Base-by-base conservation (phyloP, 306 rosid genomes). In the Rosa persica region DNA sequence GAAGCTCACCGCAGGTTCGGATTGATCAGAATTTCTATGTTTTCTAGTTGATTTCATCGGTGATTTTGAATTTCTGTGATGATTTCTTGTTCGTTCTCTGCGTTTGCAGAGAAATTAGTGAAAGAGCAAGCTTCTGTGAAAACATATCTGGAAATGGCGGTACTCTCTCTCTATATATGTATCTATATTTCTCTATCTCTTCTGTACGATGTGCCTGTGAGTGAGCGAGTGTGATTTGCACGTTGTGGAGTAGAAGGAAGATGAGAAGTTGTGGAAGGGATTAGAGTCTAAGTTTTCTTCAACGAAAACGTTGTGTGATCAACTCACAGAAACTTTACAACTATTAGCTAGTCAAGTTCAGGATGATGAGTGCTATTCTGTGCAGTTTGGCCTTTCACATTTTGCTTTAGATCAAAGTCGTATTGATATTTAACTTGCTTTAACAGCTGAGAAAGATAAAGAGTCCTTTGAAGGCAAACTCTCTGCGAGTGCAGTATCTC, bases 1-100 rank as follows among this genome's bases (percentile, higher is more conserved):
- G 82, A 94, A 94, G 86, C 92, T 89, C 80, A 90, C 91, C 3
- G 98, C 97, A 89, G 97, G 98, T 94, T 80, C 73, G 40, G 20
- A 57, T 81, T 34, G 51, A 81, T 70, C 5, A 6, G 44, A 77
- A 70, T 47, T 25, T 60, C 67, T 66, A 34, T 39, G 70, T 78
- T 68, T 30, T 34, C 76, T 74, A 55, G 38, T 44, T 69, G 19
- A 67, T 81, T 81, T 75, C 78, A 11, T 84, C 30, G 38, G 25
- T 34, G 83, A 58, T 15, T 51, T 78, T 77, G 70, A 77, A 30
- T 30, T 30, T 30, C 34, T 30, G 34, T 30, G 34, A 30, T 1
- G 2, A 30, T 30, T 30, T 30, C 34, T 30, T 30, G 34, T 30
- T 30, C 34, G 34, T 30, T 30, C 34, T 30, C 34, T 30, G 1